phyloP scores from a whole-genome alignment of 345 rosid genomes.

The Crucihimalaya himalaica region DNA sequence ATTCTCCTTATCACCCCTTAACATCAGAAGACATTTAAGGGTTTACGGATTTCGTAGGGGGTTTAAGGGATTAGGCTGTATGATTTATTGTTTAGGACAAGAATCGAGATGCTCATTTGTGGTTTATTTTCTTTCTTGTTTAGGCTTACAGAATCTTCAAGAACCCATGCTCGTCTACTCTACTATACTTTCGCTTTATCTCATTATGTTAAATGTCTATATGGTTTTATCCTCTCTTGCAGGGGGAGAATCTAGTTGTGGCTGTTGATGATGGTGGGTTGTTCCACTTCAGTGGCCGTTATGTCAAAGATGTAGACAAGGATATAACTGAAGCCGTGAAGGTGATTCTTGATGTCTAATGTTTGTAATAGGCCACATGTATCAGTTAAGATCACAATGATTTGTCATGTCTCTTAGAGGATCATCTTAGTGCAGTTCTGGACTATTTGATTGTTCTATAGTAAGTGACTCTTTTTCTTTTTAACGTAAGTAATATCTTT shows the following conservation, averaged over 20 bases:
- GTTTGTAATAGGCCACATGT: not conserved
- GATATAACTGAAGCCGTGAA: conserved; percentile 81
- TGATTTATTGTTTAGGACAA: conserved; percentile 2
- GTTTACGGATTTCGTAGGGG: not conserved
- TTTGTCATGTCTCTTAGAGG: conserved; percentile 23
- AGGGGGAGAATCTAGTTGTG: conserved; percentile 82
- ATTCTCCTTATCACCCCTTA: not conserved
- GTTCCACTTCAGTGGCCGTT: conserved; percentile 72
- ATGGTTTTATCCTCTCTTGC: conserved; percentile 14
- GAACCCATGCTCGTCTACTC: not conserved
- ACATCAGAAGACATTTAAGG: not conserved
- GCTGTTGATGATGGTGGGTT: conserved; percentile 95
- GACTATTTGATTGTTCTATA: not conserved
- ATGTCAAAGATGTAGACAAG: conserved; percentile 93
- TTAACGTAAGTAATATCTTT: too few relatives aligned
- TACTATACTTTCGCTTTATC: conserved; percentile 5
- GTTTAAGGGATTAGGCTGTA: conserved; percentile 7
- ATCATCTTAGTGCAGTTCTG: not conserved
- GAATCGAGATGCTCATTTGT: not conserved
- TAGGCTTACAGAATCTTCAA: conserved; percentile 6
- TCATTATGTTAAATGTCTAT: not conserved
- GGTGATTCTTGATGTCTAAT: conserved; percentile 57
- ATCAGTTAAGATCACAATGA: not conserved
- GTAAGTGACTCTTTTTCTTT: not conserved
- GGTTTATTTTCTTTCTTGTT: conserved; percentile 13